Evolutionary conservation across 2,329 filamentous ascomycete genomes (phyloP), one percentile per base, ranked within the genome.

Genomic region (Claviceps sp.): DNA sequence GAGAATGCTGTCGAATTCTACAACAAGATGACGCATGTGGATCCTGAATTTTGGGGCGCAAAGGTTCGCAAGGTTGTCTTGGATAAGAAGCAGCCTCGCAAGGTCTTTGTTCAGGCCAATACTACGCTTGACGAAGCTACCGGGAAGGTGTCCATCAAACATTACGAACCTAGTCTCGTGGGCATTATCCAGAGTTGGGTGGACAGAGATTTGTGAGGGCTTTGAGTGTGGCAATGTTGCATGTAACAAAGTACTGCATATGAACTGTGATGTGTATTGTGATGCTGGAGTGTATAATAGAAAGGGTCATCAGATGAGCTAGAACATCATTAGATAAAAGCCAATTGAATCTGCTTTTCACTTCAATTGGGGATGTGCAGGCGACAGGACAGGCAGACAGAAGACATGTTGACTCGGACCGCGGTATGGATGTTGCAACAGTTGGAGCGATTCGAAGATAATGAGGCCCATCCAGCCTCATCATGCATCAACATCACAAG

Each of bases 21-120:
- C 65, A 81, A 84, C 55, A 77, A 84, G 34, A 90, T 95, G 76
- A 95, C 90, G 7, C 73, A 77, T 24, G 90, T 96, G 22, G 86
- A 86, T 54, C 70, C 81, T 50, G 84, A 87, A 41, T 96, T 87
- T 72, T 96, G 88, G 79, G 89, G 85, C 52, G 81, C 79, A 57
- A 85, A 84, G 69, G 80, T 96, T 26, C 77, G 91, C 52, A 80
- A 85, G 47, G 78, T 87, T 55, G 86, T 91, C 24, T 68, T 91
- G 43, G 74, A 76, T 60, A 86, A 87, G 68, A 88, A 88, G 71
- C 85, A 87, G 68, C 86, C 87, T n/a, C 73, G 86, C 54, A 90
- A 90, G 73, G 84, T 96, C 45, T 96, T 95, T 71, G 89, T 96
- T 51, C 90, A 96, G 72, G 89, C 88, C 54, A 97, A 95, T 68